Evolutionary conservation across 805 yeast species (phyloP).

Genomic region (Ogataea methylovora): DNA sequence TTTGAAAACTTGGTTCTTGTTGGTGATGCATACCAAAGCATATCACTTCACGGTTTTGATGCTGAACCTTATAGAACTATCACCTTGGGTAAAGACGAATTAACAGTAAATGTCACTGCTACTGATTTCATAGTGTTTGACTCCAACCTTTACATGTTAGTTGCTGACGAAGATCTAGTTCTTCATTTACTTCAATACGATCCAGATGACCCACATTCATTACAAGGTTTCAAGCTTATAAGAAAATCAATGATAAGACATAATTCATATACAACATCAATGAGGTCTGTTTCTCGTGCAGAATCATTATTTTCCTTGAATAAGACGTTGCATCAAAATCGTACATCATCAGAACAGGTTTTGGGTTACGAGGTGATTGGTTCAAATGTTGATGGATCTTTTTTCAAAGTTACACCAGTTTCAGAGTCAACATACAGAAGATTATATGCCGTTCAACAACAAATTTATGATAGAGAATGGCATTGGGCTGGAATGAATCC

Average conservation of each 20-base stretch:
- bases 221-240: constrained; percentile 70
- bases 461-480: constrained; percentile 66
- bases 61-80: constrained; percentile 91
- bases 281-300: constrained; percentile 38
- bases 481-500: constrained; percentile 82
- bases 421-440: constrained; percentile 72
- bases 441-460: constrained; percentile 81
- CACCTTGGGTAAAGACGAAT: constrained; percentile 65
- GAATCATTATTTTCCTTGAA: constrained; percentile 21
- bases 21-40: constrained; percentile 73
- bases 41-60: constrained; percentile 82
- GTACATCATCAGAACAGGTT: constrained; percentile 20
- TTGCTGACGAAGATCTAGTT: constrained; percentile 60
- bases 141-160: constrained; percentile 57
- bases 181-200: constrained; percentile 78
- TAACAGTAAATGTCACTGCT: constrained; percentile 52
- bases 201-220: constrained; percentile 82
- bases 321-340: constrained; percentile 14
- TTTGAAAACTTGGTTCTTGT: constrained; percentile 75
- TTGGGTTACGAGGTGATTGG: constrained; percentile 56
- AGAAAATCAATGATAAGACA: constrained; percentile 64
- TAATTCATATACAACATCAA: constrained; percentile 52
- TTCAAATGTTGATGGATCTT: constrained; percentile 70
- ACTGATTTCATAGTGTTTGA: constrained; percentile 74
- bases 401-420: constrained; percentile 67